Conservation (phyloP, 192 early-diverging fungal species). For the Umbelopsis sp. region DNA sequence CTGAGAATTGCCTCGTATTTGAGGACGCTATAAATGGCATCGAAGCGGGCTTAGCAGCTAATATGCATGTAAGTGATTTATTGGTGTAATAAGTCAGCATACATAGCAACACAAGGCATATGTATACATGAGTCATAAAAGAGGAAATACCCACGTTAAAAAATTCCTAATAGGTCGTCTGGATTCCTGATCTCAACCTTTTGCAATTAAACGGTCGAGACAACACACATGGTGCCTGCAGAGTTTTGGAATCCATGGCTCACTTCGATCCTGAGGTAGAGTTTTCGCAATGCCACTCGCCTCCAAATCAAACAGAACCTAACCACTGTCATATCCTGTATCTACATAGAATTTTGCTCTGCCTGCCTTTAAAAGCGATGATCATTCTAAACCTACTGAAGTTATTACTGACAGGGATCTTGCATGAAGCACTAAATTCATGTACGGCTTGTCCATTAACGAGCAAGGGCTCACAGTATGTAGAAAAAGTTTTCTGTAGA, state of each 20-base stretch:
- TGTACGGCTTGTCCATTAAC: no score
- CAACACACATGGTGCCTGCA: conserved; percentile 51
- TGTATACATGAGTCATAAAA: neutral
- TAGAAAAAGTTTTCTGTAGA: no score
- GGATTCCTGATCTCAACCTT: conserved; percentile 84
- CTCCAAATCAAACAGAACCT: neutral
- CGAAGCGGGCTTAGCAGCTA: conserved; percentile 77
- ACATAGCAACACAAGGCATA: neutral
- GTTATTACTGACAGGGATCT: neutral
- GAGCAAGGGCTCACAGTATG: no score
- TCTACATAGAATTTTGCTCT: neutral
- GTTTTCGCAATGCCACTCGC: neutral
- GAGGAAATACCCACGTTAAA: neutral
- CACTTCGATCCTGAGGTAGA: conserved; percentile 64
- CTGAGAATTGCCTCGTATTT: conserved; percentile 83
- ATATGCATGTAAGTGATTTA: conserved; percentile 63
- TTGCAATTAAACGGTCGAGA: conserved; percentile 44
- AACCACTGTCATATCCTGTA: no score
- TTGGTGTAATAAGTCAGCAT: neutral
- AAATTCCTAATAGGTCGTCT: conserved; percentile 58
- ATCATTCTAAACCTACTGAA: conserved; percentile 6
- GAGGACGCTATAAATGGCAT: conserved; percentile 89
- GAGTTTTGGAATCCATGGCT: conserved; percentile 62
- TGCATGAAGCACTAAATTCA: no score
- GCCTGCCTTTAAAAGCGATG: conserved; percentile 1